Evolutionary conservation across 768 basidiomycete genomes (phyloP), one percentile per base, ranked within the genome.

Genomic region (Myochromella boudieri): DNA sequence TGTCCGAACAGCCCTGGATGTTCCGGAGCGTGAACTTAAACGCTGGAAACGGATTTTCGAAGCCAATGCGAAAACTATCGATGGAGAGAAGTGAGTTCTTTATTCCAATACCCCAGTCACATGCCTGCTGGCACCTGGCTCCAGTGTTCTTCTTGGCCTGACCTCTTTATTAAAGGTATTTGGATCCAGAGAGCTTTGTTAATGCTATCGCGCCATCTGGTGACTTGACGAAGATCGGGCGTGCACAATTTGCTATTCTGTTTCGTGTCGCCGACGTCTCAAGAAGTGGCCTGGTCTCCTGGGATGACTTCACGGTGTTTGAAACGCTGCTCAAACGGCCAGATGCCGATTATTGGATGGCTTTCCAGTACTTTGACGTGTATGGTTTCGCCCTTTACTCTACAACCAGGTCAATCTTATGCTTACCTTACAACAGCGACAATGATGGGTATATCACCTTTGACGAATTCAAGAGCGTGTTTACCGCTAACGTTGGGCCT

Each of bases 251-350:
- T 62, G 85, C 82, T 29, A 86, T 95, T 49, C 78, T 95, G 52
- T 95, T 95, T 71, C 84, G 84, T 46, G 90, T 95, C 48, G 92
- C 92, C 38, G 93, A 94, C 70, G 71, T 79, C 34, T 79, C 81
- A 34, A 79, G 81, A 61, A 80, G 84, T 54, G 91, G 85, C 28
- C 71, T 88, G 20, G 78, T 95, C 44, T 87, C 87, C 41, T 97
- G 92, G 87, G 93, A 97, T 59, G 97, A 99, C 67, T 99, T 97
- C 57, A 85, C 84, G 5, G 86, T 95, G 52, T 99, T 99, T 63
- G 88, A 98, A 73, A 95, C 93, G 14, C 71, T 91, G 53, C 70
- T 95, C 59, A 93, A 97, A 72, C 78, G 90, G 54, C 91, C 95
- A 15, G 95, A 97, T 66, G 95, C 95, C 24, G 94, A 97, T 65